Evolutionary conservation across 169 alveolate species (phyloP).

Genomic region (Plasmodium adleri): DNA sequence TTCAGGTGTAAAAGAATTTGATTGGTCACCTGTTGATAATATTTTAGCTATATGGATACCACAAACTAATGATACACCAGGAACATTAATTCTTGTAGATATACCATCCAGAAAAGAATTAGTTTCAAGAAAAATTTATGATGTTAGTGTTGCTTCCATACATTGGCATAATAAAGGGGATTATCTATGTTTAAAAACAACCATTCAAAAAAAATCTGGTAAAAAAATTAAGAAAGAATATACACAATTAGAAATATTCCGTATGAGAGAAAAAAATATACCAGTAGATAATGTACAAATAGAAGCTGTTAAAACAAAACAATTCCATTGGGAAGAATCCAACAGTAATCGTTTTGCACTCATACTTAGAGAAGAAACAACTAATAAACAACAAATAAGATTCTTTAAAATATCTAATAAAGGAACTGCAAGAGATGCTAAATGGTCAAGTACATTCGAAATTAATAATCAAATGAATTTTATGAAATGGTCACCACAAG

Average conservation of each 20-base stretch:
- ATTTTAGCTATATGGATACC: conserved; percentile 90
- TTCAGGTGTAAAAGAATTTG: conserved; percentile 87
- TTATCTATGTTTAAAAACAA: conserved; percentile 90
- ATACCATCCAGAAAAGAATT: conserved; percentile 90
- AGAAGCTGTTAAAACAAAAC: conserved; percentile 90
- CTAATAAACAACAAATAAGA: conserved; percentile 88
- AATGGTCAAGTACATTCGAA: conserved; percentile 85
- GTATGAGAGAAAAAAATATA: conserved; percentile 90
- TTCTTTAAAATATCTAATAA: conserved; percentile 90
- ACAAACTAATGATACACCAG: conserved; percentile 92
- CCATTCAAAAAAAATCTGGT: conserved; percentile 89
- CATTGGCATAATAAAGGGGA: conserved; percentile 94
- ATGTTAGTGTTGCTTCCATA: conserved; percentile 89
- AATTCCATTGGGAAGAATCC: conserved; percentile 90
- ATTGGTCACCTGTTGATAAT: conserved; percentile 94
- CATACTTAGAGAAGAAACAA: conserved; percentile 90
- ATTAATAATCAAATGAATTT: conserved; percentile 85
- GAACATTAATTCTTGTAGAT: conserved; percentile 88
- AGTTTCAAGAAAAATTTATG: conserved; percentile 91
- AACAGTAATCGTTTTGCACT: conserved; percentile 90
- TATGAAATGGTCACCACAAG: conserved; percentile 92
- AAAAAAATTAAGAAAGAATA: conserved; percentile 90
- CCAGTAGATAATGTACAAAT: conserved; percentile 93
- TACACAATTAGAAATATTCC: conserved; percentile 91
- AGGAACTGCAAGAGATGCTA: conserved; percentile 84